These are phyloP conservation scores for Calonectria multiphialidica DNA, from an alignment of 2,329 filamentous ascomycete genomes.

Conservation along the genomic window DNA sequence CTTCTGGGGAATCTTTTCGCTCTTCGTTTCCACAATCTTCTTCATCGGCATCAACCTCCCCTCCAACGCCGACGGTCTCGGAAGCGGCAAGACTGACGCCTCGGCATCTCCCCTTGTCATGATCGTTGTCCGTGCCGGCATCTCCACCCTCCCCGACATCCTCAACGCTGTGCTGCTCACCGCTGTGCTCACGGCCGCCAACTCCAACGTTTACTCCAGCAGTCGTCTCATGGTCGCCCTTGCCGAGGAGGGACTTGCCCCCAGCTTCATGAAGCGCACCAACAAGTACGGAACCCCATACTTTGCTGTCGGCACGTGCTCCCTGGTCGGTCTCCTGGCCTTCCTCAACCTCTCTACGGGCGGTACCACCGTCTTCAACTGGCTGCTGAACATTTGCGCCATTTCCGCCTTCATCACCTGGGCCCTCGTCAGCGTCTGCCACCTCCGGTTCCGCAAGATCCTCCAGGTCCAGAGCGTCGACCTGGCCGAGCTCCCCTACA, in stretches of 20 bases:
- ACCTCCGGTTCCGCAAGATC: constrained; percentile 74
- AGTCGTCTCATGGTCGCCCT: constrained; percentile 77
- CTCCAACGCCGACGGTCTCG: constrained; percentile 67
- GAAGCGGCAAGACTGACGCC: constrained; percentile 66
- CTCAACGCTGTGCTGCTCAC: constrained; percentile 85
- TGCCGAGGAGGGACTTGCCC: constrained; percentile 73
- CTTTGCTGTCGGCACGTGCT: constrained; percentile 65
- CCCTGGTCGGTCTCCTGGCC: constrained; percentile 71
- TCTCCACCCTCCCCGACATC: constrained; percentile 73
- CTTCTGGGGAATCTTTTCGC: constrained; percentile 79
- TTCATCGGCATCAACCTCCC: constrained; percentile 80
- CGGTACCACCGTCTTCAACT: constrained; percentile 75
- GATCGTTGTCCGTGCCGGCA: constrained; percentile 70
- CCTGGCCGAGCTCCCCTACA: constrained; percentile 70
- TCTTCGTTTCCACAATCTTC: constrained; percentile 76
- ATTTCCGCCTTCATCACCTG: constrained; percentile 79
- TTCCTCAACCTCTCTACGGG: constrained; percentile 74
- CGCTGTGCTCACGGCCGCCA: constrained; percentile 82
- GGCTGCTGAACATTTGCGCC: constrained; percentile 78
- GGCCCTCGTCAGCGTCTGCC: constrained; percentile 74
- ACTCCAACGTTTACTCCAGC: constrained; percentile 81
- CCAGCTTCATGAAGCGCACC: constrained; percentile 68
- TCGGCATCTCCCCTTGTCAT: constrained; percentile 76
- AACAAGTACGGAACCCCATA: constrained; percentile 74
- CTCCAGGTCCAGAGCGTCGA: constrained; percentile 68